Percentiles rank a stretch among this genome's conserved stretches.
These are phyloP conservation scores for Solanum infundibuliforme DNA, from an alignment of 257 asterid genomes.

Conservation along the genomic window DNA sequence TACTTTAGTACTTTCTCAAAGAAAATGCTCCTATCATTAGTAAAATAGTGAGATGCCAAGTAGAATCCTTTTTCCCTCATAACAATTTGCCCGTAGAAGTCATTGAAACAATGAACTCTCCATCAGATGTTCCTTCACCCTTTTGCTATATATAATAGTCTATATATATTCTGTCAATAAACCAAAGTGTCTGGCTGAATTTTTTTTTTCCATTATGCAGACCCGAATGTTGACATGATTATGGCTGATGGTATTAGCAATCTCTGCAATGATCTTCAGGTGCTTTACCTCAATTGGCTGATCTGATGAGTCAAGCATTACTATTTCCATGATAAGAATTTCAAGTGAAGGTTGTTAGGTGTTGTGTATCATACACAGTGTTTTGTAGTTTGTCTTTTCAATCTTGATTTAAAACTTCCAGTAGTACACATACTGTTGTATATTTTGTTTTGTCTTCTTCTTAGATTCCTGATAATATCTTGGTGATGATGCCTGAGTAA, in stretches of 20 bases:
- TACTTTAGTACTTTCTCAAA: background rate
- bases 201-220: constrained; percentile 12
- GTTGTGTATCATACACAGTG: background rate
- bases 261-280: constrained; percentile 42
- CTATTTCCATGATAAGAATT: background rate
- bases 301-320: background rate
- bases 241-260: constrained; percentile 41
- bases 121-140: background rate
- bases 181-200: too few species aligned
- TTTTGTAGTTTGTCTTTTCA: background rate
- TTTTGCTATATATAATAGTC: background rate
- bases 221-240: constrained; percentile 32
- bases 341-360: background rate
- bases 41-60: background rate
- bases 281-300: constrained; percentile 3
- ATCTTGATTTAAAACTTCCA: background rate
- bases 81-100: background rate
- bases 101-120: background rate
- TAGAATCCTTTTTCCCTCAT: background rate
- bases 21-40: background rate
- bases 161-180: too few species aligned
- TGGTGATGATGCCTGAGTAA: background rate
- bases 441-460: background rate
- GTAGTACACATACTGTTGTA: background rate
- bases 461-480: background rate